Evolutionary conservation across 768 basidiomycete species (phyloP), one percentile per base, ranked within the genome.

Genomic region (Holtermannia corniformis): DNA sequence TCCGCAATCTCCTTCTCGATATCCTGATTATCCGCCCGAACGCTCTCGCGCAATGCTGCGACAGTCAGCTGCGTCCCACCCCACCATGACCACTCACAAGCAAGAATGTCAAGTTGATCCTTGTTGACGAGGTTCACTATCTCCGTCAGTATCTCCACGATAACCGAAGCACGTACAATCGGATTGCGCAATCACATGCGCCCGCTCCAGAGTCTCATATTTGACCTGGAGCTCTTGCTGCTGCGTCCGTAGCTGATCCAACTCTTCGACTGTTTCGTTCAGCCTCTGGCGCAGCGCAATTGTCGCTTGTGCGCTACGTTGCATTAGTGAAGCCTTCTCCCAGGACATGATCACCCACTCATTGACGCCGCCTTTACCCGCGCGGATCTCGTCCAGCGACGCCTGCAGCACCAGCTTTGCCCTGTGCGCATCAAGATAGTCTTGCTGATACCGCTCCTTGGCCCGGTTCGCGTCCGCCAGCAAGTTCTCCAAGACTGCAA

Each of bases 111-210:
- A 20, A 91, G 76, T 68, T 96, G 89, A 67, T 95, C 90, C 69
- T 87, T 89, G 76, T 90, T 86, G 43, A 96, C 85, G 42, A 97
- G 78, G 43, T 81, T 86, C 64, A 96, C 91, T 93, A 63, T 19
- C 42, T 16, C 2, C 13, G 14, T 37, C 23, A 14, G 7, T 37
- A n/a, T n/a, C n/a, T n/a, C 22, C 41, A 22, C 26, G 1, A 49
- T 56, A 27, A 26, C n/a, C 12, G 49, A 49, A 21, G 13, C 14
- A 75, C 74, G 52, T 61, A 93, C 91, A 69, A 67, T 93, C 86
- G 10, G 89, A 88, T 68, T 85, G 87, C 44, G 86, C 86, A 56
- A 90, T 78, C 0, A 81, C 86, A 48, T 95, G 74, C 59, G 92
- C 84, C 57, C 81, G 80, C 47, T 72, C 76, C 54, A 80, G 73